These are phyloP conservation scores for Cryptococcus sp. DNA, from an alignment of 1,284 basidiomycete genomes.

Conservation along the genomic window DNA sequence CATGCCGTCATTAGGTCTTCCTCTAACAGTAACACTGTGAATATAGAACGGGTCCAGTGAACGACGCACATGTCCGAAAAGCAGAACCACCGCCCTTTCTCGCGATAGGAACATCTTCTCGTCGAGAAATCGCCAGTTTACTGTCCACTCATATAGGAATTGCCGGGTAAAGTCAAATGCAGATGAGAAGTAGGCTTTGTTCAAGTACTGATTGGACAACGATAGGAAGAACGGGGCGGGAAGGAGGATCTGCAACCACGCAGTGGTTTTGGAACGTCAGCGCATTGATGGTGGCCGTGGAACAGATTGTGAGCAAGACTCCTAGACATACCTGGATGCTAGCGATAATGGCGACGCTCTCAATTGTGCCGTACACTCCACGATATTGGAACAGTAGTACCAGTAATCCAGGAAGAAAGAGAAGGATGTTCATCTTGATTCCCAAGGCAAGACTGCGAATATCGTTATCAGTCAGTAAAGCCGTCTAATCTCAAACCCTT, in stretches of 20 bases:
- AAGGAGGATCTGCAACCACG: constrained; percentile 60
- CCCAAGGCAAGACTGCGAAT: constrained; percentile 76
- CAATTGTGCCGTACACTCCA: constrained; percentile 64
- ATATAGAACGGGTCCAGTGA: background rate
- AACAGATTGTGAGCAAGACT: background rate
- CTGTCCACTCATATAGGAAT: constrained; percentile 96
- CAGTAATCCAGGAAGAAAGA: constrained; percentile 87
- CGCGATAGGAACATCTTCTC: constrained; percentile 72
- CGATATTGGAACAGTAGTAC: constrained; percentile 73
- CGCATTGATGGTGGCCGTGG: background rate
- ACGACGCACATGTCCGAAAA: constrained; percentile 64
- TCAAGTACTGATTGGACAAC: constrained; percentile 14
- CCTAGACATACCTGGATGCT: constrained; percentile 49
- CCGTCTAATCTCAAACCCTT: background rate
- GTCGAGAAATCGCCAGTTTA: constrained; percentile 90
- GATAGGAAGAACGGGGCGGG: constrained; percentile 71
- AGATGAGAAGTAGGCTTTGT: constrained; percentile 65
- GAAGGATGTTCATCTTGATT: constrained; percentile 92
- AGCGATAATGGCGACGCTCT: constrained; percentile 61
- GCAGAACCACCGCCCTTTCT: constrained; percentile 64
- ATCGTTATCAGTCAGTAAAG: constrained; percentile 1
- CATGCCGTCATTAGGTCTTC: background rate
- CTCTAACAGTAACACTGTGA: background rate
- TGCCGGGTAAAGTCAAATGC: constrained; percentile 87
- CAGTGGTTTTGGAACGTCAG: background rate